Evolutionary conservation across 2,329 filamentous ascomycete species (phyloP).

Genomic region (Apiospora hydei): DNA sequence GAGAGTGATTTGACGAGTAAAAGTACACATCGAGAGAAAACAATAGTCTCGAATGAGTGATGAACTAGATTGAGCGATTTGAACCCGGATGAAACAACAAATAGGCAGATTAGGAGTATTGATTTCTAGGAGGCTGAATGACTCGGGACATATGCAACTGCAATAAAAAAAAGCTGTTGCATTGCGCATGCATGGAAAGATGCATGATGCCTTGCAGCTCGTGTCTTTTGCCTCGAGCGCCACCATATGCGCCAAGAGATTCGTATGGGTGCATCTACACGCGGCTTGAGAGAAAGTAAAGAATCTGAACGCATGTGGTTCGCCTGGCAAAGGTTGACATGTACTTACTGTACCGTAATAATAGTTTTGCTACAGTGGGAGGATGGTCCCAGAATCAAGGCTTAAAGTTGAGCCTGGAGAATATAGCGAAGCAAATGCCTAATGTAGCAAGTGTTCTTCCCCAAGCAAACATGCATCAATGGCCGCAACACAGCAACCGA

Average conservation of each 20-base stretch:
- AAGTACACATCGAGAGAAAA: neutral
- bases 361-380: neutral
- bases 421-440: neutral
- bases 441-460: neutral
- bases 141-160: neutral
- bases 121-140: neutral
- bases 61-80: neutral
- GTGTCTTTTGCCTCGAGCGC: neutral
- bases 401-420: neutral
- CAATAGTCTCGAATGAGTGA: neutral
- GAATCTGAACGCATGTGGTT: too few relatives aligned
- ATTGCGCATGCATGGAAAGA: neutral
- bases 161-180: neutral
- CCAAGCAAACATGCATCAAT: neutral
- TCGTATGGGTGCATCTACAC: neutral
- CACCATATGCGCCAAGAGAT: constrained; percentile 8
- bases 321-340: too few relatives aligned
- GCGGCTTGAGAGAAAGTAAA: neutral
- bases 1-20: neutral
- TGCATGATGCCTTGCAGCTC: neutral
- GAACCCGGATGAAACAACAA: neutral
- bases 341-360: neutral
- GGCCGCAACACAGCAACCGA: neutral
- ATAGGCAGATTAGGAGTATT: neutral
- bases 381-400: neutral